Evolutionary conservation across 768 basidiomycete genomes (phyloP), one percentile per base, ranked within the genome.

Genomic region (Amylocystis lapponica): DNA sequence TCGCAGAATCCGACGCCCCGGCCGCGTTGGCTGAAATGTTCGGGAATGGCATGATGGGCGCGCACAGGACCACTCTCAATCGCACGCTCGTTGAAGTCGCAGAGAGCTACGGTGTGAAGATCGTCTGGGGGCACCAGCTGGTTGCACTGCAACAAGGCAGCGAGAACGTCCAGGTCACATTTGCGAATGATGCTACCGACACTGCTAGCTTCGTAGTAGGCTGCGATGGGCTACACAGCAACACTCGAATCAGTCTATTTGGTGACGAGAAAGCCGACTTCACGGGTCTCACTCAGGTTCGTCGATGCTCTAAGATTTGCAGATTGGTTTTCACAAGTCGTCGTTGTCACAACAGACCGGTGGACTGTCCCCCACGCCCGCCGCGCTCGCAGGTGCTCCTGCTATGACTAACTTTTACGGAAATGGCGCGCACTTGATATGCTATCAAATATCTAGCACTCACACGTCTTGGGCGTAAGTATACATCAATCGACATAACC

Each of bases 181-280:
- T 72, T 46, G 57, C 52, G 27, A 66, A 66, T 37, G 71, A 69
- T 8, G 46, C 46, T 17, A 54, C 43, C 34, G 68, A 64, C 33
- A 60, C 49, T 0, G 69, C 63, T 6, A 63, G 62, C 44, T 63
- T 74, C 39, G 61, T 71, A 4, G 59, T 71, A 8, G 71, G 70
- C 17, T 69, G 68, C 51, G 71, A 73, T 43, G 71, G 71, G 9
- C 54, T 73, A 45, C 71, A 72, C 47, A 67, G 67, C 47, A 61
- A 54, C 39, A 68, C 69, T 10, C 59, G 71, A 2, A 50, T 48
- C 16, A 48, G 57, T 10, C 52, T 72, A 12, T 69, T 70, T 41
- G 70, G 70, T 2, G 50, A 61, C 36, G 62, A 66, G 36, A 43
- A 51, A 19, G 57, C 64, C 6, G 38, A 54, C n/a, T 72, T 63